Evolutionary conservation across 257 asterid species (phyloP).

Genomic region (Craterostigma plantagineum): DNA sequence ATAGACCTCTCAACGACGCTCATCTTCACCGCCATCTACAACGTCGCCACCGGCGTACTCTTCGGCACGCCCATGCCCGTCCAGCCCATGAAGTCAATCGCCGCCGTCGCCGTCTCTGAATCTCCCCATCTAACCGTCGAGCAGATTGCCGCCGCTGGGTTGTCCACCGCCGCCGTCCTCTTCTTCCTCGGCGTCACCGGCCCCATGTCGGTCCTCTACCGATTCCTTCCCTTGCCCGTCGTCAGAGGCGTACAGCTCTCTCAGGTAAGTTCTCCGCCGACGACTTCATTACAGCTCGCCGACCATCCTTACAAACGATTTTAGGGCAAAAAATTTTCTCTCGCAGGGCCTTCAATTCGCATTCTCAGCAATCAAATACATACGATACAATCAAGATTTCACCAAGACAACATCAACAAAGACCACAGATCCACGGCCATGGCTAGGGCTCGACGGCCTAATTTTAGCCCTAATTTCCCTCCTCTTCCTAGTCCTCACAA

Average conservation of each 20-base stretch:
- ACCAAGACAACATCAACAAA: conserved; percentile 35
- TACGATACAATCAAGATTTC: conserved; percentile 68
- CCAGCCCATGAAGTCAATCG: conserved; percentile 99
- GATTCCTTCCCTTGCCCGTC: conserved; percentile 65
- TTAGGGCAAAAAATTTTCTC: too few species aligned
- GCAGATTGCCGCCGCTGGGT: conserved; percentile 78
- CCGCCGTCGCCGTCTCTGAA: conserved; percentile 86
- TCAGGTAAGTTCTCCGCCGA: too few species aligned
- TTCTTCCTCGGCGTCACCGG: conserved; percentile 72
- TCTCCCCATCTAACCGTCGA: conserved; percentile 43
- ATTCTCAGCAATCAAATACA: conserved; percentile 70
- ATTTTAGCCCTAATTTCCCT: conserved; percentile 38
- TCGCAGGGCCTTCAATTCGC: conserved; percentile 62
- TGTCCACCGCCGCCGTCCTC: conserved; percentile 51
- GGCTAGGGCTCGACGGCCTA: conserved; percentile 81
- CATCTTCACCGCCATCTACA: conserved; percentile 82
- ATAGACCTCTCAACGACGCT: conserved; percentile 85
- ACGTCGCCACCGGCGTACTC: conserved; percentile 54
- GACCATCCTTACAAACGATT: too few species aligned
- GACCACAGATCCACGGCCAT: conserved; percentile 44
- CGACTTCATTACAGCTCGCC: too few species aligned
- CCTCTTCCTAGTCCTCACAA: conserved; percentile 38
- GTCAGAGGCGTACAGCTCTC: conserved; percentile 92
- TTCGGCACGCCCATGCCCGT: conserved; percentile 94
- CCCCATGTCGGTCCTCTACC: conserved; percentile 65